Percentiles rank a stretch among this genome's conserved stretches.
Conservation (phyloP, 495 filamentous ascomycete genomes). For the Penicillium pulvis region DNA sequence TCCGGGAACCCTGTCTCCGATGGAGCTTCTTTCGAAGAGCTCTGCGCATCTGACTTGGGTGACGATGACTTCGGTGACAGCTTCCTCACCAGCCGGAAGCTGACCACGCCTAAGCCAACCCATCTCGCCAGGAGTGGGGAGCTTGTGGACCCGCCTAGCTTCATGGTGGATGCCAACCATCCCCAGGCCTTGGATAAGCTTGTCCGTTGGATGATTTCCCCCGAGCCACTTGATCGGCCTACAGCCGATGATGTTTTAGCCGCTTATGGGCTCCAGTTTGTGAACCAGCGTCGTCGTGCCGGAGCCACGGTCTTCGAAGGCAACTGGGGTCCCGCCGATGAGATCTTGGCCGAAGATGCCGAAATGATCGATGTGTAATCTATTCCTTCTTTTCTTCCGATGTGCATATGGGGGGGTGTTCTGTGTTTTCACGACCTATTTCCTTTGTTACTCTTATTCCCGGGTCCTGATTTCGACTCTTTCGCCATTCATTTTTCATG, state of each 20-base stretch:
- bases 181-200: slow-evolving; percentile 77
- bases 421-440: slow-evolving; percentile 32
- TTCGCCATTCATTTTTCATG: slow-evolving; percentile 22
- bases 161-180: slow-evolving; percentile 77
- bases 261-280: slow-evolving; percentile 73
- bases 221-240: slow-evolving; percentile 72
- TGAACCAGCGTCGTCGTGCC: slow-evolving; percentile 69
- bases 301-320: slow-evolving; percentile 93
- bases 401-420: slow-evolving; percentile 45
- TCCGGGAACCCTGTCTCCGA: slow-evolving; percentile 66
- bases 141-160: slow-evolving; percentile 73
- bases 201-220: slow-evolving; percentile 85
- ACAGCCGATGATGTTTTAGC: slow-evolving; percentile 69
- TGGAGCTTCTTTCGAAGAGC: slow-evolving; percentile 51
- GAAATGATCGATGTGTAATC: slow-evolving; percentile 73
- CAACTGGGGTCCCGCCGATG: slow-evolving; percentile 86
- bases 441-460: slow-evolving; percentile 40
- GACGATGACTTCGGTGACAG: slow-evolving; percentile 44
- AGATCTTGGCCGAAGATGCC: slow-evolving; percentile 67
- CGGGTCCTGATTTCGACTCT: slow-evolving; percentile 29
- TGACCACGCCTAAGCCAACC: slow-evolving; percentile 28
- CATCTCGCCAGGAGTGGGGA: slow-evolving; percentile 58
- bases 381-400: slow-evolving; percentile 29
- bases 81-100: slow-evolving; percentile 32
- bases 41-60: slow-evolving; percentile 53